Percentiles rank a stretch among this genome's conserved stretches.
Conservation (phyloP, 1,139 yeast species). For the Pichia sp. region DNA sequence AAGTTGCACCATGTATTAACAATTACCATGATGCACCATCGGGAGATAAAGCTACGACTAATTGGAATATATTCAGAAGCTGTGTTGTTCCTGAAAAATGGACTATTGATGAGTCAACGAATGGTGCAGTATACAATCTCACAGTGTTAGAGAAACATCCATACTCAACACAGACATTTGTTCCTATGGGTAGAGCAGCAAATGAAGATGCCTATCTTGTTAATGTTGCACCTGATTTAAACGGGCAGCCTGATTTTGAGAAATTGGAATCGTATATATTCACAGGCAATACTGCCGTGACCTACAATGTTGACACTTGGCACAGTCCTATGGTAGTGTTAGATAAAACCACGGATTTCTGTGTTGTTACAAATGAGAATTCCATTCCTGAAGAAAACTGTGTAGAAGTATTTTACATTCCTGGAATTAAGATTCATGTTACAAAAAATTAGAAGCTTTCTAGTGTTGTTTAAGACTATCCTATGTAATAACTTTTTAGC, state of each 20-base stretch:
- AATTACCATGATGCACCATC: conserved; percentile 43
- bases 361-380: conserved; percentile 78
- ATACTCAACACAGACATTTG: conserved; percentile 79
- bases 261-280: conserved; percentile 64
- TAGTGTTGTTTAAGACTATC: no score
- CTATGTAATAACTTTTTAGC: no score
- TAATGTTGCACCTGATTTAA: conserved; percentile 59
- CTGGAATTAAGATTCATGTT: conserved; percentile 41
- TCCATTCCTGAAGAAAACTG: conserved; percentile 76
- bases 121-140: conserved; percentile 40
- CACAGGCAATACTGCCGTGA: conserved; percentile 79
- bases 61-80: conserved; percentile 81
- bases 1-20: conserved; percentile 64
- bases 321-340: conserved; percentile 94
- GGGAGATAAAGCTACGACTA: conserved; percentile 42
- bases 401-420: conserved; percentile 67
- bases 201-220: conserved; percentile 58
- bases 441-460: not conserved
- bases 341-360: conserved; percentile 63
- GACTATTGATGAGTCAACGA: conserved; percentile 20
- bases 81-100: conserved; percentile 64
- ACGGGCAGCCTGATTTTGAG: conserved; percentile 53
- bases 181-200: conserved; percentile 72
- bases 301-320: conserved; percentile 76
- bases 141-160: conserved; percentile 89